Conservation (phyloP, 768 basidiomycete species). For the Collybia nuda region DNA sequence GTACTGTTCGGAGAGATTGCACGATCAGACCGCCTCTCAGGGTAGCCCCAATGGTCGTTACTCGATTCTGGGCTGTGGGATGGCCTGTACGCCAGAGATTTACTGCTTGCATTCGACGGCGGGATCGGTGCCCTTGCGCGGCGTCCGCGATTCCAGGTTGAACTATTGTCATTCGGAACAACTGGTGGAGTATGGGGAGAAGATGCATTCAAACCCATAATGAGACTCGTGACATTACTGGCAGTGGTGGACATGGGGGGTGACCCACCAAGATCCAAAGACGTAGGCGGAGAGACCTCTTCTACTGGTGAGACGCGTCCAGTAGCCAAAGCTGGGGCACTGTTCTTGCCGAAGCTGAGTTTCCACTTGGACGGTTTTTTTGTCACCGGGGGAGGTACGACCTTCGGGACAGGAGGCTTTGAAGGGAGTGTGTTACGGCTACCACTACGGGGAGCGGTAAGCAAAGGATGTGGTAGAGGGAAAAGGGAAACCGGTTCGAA, state of each 20-base stretch:
- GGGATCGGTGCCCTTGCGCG: conserved; percentile 18
- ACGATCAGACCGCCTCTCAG: conserved; percentile 37
- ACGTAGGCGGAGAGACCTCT: conserved; percentile 31
- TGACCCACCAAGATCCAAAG: conserved; percentile 23
- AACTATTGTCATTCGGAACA: conserved; percentile 35
- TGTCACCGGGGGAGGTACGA: conserved; percentile 37
- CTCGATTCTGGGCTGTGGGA: conserved; percentile 25
- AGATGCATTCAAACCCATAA: conserved; percentile 66
- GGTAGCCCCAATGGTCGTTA: conserved; percentile 31
- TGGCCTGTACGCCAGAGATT: conserved; percentile 14
- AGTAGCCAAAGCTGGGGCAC: conserved; percentile 32
- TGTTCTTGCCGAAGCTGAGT: conserved; percentile 68
- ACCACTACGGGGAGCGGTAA: conserved; percentile 18
- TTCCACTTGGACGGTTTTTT: conserved; percentile 92
- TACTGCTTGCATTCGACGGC: conserved; percentile 14
- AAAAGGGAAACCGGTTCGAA: conserved; percentile 49
- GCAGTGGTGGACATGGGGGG: conserved; percentile 64
- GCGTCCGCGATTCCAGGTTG: conserved; percentile 52
- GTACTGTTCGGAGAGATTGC: conserved; percentile 60
- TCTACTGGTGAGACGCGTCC: conserved; percentile 40
- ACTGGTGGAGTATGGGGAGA: conserved; percentile 24
- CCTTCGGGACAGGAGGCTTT: conserved; percentile 17
- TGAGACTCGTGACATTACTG: conserved; percentile 72
- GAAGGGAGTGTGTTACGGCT: conserved; percentile 13
- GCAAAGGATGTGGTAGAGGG: conserved; percentile 36